Evolutionary conservation across 257 asterid genomes (phyloP).

Genomic region (Leonotis leonurus): DNA sequence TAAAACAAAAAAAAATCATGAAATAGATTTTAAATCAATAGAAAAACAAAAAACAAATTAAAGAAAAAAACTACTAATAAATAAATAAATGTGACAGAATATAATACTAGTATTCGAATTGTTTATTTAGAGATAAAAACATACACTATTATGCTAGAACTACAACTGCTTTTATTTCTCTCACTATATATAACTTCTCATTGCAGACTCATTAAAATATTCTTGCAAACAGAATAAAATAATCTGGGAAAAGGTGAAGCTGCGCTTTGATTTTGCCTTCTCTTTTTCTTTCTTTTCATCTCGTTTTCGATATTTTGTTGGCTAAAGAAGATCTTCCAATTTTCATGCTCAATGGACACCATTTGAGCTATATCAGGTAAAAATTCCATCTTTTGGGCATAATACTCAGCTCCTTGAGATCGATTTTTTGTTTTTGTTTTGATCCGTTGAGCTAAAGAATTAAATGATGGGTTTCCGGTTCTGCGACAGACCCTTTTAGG

Average conservation of each 20-base stretch:
- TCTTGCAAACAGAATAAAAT: slow-evolving; percentile 21
- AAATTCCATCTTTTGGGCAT: too few species aligned
- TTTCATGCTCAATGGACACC: slow-evolving; percentile 34
- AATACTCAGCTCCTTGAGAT: too few species aligned
- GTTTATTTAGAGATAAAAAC: slow-evolving; percentile 10
- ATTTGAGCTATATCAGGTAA: slow-evolving; percentile 54
- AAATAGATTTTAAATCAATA: too few species aligned
- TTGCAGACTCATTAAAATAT: slow-evolving; percentile 31
- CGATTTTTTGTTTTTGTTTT: background rate
- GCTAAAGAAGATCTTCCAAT: too few species aligned
- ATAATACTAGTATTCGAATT: too few species aligned
- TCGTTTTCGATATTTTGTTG: slow-evolving; percentile 14
- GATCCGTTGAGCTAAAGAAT: slow-evolving; percentile 35
- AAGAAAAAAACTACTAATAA: background rate
- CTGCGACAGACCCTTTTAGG: background rate
- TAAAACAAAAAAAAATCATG: background rate
- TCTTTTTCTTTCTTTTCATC: background rate
- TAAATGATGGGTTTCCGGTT: slow-evolving; percentile 1
- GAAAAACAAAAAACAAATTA: too few species aligned
- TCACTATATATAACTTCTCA: slow-evolving; percentile 17
- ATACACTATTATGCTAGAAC: slow-evolving; percentile 5
- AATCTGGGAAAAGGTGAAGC: slow-evolving; percentile 29
- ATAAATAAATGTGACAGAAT: too few species aligned
- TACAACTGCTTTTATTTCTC: slow-evolving; percentile 21
- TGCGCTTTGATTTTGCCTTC: slow-evolving; percentile 28